Conservation (phyloP, 139 green algal species). For the Micractinium sp. region DNA sequence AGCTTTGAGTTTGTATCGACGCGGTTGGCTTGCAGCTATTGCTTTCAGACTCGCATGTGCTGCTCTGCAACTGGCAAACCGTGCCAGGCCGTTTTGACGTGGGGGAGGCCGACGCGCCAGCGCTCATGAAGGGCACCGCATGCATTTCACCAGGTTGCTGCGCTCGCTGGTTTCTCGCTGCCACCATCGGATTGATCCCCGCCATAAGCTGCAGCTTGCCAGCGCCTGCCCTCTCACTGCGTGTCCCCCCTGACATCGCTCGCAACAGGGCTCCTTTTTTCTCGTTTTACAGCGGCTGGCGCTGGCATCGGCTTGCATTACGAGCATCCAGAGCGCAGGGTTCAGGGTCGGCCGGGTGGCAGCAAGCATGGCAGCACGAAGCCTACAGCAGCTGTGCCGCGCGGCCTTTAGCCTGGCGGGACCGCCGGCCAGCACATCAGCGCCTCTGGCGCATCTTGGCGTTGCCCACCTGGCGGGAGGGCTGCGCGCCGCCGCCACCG, state of each 20-base stretch:
- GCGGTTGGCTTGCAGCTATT: too few species aligned
- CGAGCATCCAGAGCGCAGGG: background rate
- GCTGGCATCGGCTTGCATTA: too few species aligned
- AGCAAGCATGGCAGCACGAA: slow-evolving; percentile 11
- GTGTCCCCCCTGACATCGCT: too few species aligned
- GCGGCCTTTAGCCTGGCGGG: slow-evolving; percentile 23
- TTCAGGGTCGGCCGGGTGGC: background rate
- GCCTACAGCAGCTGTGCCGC: slow-evolving; percentile 17
- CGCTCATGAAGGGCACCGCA: background rate
- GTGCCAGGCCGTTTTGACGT: too few species aligned
- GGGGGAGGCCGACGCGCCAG: background rate
- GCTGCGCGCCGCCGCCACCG: background rate
- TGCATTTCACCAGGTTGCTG: background rate
- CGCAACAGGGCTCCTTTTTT: too few species aligned
- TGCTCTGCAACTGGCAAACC: too few species aligned
- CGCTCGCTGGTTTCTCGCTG: background rate
- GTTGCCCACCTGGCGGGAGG: background rate
- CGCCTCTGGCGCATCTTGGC: slow-evolving; percentile 2
- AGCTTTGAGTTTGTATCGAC: background rate
- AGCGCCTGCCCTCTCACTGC: too few species aligned
- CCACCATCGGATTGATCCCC: background rate
- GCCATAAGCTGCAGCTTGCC: too few species aligned
- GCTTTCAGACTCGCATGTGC: too few species aligned
- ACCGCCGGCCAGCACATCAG: slow-evolving; percentile 17
- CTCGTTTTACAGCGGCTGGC: background rate